Evolutionary conservation across 495 filamentous ascomycete genomes (phyloP), one percentile per base, ranked within the genome.

Genomic region (Podospora anserina): DNA sequence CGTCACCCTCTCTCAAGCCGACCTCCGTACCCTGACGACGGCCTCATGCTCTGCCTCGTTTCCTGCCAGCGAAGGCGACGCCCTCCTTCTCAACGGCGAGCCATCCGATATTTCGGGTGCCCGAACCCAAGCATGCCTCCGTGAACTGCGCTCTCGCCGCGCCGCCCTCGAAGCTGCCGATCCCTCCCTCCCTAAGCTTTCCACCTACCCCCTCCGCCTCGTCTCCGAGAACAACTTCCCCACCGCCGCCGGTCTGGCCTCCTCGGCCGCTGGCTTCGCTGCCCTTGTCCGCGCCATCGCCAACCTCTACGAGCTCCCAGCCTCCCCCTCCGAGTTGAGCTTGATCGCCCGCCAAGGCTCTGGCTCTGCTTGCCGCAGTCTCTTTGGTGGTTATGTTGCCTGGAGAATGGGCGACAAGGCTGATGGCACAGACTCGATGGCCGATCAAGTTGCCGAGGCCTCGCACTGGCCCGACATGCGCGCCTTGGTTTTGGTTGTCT

Each of bases 171-270:
- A 99, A 77, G 81, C 82, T 63, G 78, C 84, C 57, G 81, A 96
- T 75, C 71, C 88, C 0, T 87, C 88, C 23, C 85, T 96, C 20
- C 93, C 95, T 5, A 90, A 90, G 74, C 86, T 99, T 61, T 90
- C 91, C 23, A 75, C 81, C 62, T 83, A 88, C 70, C 88, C 90
- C 26, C 87, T 99, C 64, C 89, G 89, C 57, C 88, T 98, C 69
- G 92, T 94, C 65, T 92, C 90, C 68, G 89, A 92, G 79, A 99
- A 99, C 86, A 99, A 99, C 84, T 99, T 99, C 87, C 95, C 95
- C 64, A 99, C 95, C 27, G 95, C 95, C 32, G 95, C 95, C n/a
- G 95, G 95, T 18, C 89, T 99, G 20, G 95, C 95, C 27, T 91
- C 88, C 61, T 95, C 91, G 0, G 95, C 95, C 16, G 95, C 95